Evolutionary conservation across 192 early-diverging fungal species (phyloP), one percentile per base, ranked within the genome.

Genomic region (Backusella sp.): DNA sequence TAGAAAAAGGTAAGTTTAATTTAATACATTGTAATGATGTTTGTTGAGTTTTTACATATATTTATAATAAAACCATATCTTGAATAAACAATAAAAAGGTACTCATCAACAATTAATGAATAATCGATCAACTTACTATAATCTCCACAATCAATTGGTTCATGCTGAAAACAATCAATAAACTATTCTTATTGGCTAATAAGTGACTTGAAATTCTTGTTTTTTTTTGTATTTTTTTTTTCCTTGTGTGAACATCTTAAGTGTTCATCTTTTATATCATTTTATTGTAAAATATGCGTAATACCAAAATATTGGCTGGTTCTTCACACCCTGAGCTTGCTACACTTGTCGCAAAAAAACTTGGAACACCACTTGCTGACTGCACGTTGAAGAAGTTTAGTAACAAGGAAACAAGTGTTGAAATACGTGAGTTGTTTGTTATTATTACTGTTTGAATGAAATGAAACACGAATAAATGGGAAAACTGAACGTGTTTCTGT

Each of bases 291-390:
- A n/a, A 34, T 34, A 53, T 96, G 94, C 89, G 94, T 74, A 91
- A 96, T 86, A 93, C 96, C 62, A 96, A 97, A 76, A 88, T 98
- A 62, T 96, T 99, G 80, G 90, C 94, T 56, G 96, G 96, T 0
- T 92, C 96, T 32, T 96, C 95, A n/a, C 96, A 99, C 83, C 91
- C 95, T 35, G 94, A 94, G 80, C 92, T 99, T 49, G 89, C 95
- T 7, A 79, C 85, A 36, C 85, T 91, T 37, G 94, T 99, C 75
- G 87, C 92, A 36, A 87, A 94, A 68, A 86, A 91, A 49, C 90
- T 99, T 36, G 96, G 96, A 5, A 88, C 90, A 15, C 86, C 91
- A 49, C 85, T 91, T 70, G 89, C 94, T 8, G 90, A 92, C 7
- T 92, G 92, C 37, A 89, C 82, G 37, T 83, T 96, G 67, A 92